Percentiles rank a stretch among this genome's conserved stretches.
Conservation (phyloP, 495 filamentous ascomycete species). For the Xylona heveae region DNA sequence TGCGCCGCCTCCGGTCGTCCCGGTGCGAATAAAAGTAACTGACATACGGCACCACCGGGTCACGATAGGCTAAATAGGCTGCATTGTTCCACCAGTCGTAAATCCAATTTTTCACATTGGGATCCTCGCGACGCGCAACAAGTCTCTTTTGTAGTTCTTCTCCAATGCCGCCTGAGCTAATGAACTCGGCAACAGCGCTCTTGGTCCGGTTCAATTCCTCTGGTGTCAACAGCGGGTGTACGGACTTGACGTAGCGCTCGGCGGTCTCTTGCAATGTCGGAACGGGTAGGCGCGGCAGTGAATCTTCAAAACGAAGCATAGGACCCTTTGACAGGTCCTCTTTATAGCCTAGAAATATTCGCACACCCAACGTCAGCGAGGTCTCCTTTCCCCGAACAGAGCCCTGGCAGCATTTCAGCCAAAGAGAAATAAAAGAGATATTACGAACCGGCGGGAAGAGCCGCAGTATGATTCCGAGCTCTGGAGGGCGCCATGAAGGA, state of each 20-base stretch:
- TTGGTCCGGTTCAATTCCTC: slow-evolving; percentile 55
- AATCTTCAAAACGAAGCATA: slow-evolving; percentile 94
- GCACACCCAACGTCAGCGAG: too few species aligned
- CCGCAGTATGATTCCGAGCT: too few species aligned
- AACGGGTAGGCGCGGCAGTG: slow-evolving; percentile 75
- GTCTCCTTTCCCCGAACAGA: too few species aligned
- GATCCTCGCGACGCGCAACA: slow-evolving; percentile 58
- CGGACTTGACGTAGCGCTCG: slow-evolving; percentile 76
- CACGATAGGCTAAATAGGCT: slow-evolving; percentile 81
- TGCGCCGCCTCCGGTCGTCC: slow-evolving; percentile 70
- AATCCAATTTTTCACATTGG: slow-evolving; percentile 82
- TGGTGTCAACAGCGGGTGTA: slow-evolving; percentile 58
- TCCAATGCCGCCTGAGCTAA: slow-evolving; percentile 61
- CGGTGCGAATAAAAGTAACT: slow-evolving; percentile 99
- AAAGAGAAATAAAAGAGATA: too few species aligned
- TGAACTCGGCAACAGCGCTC: slow-evolving; percentile 64
- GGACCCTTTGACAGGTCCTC: slow-evolving; percentile 80
- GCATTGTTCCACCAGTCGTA: slow-evolving; percentile 94
- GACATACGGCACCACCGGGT: slow-evolving; percentile 94
- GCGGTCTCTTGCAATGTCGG: slow-evolving; percentile 88
- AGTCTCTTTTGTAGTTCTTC: slow-evolving; percentile 77
- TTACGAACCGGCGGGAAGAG: too few species aligned
- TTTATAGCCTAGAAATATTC: slow-evolving; percentile 53
- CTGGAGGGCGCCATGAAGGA: too few species aligned
- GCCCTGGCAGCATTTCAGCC: too few species aligned